Evolutionary conservation across 2,329 filamentous ascomycete species (phyloP).

Genomic region (Arthrobotrys megalospora): DNA sequence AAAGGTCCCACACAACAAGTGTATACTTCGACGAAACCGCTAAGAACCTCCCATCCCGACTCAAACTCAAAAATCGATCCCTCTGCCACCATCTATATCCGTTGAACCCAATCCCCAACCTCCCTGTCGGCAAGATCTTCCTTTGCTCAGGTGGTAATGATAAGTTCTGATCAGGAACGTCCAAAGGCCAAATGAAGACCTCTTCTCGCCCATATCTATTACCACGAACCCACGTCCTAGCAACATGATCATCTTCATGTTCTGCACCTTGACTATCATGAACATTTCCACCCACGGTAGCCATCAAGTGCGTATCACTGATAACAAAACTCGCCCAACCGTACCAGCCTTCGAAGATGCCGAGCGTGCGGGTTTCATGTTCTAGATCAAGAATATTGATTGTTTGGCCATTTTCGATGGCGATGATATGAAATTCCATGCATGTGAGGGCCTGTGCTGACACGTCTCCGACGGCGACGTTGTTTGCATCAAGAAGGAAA

Average conservation of each 20-base stretch:
- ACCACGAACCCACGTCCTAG: conserved; percentile 37
- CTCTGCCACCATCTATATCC: conserved; percentile 48
- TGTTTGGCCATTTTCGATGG: conserved; percentile 62
- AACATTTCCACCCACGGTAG: conserved; percentile 61
- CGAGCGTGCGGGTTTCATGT: conserved; percentile 57
- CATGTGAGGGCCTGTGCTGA: conserved; percentile 44
- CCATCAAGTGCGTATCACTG: conserved; percentile 62
- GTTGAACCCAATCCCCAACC: conserved; percentile 40
- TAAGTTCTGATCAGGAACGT: conserved; percentile 34
- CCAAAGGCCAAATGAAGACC: conserved; percentile 56
- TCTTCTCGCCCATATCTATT: conserved; percentile 62
- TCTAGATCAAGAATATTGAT: conserved; percentile 63
- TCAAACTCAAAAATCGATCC: conserved; percentile 57
- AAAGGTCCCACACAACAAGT: conserved; percentile 52
- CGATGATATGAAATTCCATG: conserved; percentile 64
- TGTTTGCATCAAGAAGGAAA: not conserved
- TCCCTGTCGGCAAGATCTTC: conserved; percentile 46
- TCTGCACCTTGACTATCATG: conserved; percentile 43
- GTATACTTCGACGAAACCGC: conserved; percentile 49
- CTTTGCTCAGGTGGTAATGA: conserved; percentile 31
- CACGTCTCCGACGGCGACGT: not conserved
- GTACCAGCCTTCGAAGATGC: conserved; percentile 39
- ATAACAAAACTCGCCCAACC: conserved; percentile 64
- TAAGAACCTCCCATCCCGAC: conserved; percentile 61
- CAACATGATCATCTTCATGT: conserved; percentile 34